Conservation (phyloP, 768 basidiomycete species). For the Mycena chlorophos region DNA sequence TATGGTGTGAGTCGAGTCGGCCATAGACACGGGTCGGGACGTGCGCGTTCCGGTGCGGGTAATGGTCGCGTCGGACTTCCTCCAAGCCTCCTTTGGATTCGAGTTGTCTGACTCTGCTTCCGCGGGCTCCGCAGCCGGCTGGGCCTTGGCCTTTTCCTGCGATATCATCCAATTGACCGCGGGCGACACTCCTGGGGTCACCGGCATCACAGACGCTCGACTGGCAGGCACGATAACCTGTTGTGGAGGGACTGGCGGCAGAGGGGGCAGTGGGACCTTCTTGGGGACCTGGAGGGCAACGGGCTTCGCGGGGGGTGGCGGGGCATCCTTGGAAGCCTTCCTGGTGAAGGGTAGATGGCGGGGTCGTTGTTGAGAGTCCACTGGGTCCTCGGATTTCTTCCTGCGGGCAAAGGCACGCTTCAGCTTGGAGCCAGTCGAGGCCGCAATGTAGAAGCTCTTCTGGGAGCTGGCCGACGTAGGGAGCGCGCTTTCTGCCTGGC, state of each 20-base stretch:
- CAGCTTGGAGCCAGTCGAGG: slow-evolving; percentile 49
- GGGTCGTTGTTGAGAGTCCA: slow-evolving; percentile 23
- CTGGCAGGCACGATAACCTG: slow-evolving; percentile 30
- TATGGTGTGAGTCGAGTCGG: slow-evolving; percentile 72
- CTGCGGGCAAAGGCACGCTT: slow-evolving; percentile 60
- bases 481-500: slow-evolving; percentile 34
- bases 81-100: slow-evolving; percentile 68
- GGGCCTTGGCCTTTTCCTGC: slow-evolving; percentile 28
- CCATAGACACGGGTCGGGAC: slow-evolving; percentile 75
- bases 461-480: slow-evolving; percentile 27
- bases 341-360: slow-evolving; percentile 43
- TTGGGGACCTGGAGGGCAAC: slow-evolving; percentile 24
- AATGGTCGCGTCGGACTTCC: slow-evolving; percentile 83
- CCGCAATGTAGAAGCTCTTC: slow-evolving; percentile 39
- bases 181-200: slow-evolving; percentile 58
- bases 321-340: slow-evolving; percentile 33
- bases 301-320: slow-evolving; percentile 44
- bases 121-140: slow-evolving; percentile 6
- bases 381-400: slow-evolving; percentile 56
- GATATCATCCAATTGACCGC: slow-evolving; percentile 54
- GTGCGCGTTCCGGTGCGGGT: slow-evolving; percentile 53
- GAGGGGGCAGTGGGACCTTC: slow-evolving; percentile 22
- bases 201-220: slow-evolving; percentile 52
- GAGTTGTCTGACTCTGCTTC: slow-evolving; percentile 26
- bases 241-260: slow-evolving; percentile 24